Base-by-base conservation (phyloP, 495 filamentous ascomycete species). In the Podospora tetraspora region DNA sequence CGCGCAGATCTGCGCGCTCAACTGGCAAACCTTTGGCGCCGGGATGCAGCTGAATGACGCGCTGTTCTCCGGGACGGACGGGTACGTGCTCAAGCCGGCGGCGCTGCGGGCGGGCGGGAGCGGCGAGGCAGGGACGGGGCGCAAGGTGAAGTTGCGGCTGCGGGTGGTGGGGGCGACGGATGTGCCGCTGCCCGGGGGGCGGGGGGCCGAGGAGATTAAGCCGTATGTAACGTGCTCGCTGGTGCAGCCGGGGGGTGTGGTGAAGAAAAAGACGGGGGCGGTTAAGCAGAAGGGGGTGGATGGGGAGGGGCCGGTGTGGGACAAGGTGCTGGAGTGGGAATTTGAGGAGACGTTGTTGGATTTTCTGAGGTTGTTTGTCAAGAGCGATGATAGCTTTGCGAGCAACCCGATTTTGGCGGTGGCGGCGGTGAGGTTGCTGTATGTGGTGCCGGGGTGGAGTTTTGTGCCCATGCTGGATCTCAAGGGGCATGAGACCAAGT, bases 1-100 rank as follows among this genome's bases (percentile, higher is more conserved):
- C 3, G 83, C 83, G 0, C 85, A 87, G 71, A 83, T 87, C 27
- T 82, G 80, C 71, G 85, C 85, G 12, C 77, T 86, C 64, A 86
- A 86, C 71, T 87, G 84, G 84, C 84, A 86, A 70, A 85, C 82
- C 0, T 87, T 85, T 58, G 83, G 81, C 27, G 80, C 78, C 0
- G 76, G 79, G 64, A 82, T 84, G 79, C 84, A 86, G 73, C 74
- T 87, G 62, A 86, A 87, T 67, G 84, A 86, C 65, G 85, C 85
- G 0, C 73, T 87, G 8, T 86, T 87, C 64, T 79, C 77, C 34
- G 83, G 82, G 6, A 82, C 83, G 1, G 80, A 78, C 19, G 85
- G 85, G 25, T 87, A 83, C 66, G 85, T 86, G 8, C 72, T 87
- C 23, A 87, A 87, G 63, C 85, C 84, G 0, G 76, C 77, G 0